Conservation (phyloP, 768 basidiomycete species). For the Cystobasidium onofrii region DNA sequence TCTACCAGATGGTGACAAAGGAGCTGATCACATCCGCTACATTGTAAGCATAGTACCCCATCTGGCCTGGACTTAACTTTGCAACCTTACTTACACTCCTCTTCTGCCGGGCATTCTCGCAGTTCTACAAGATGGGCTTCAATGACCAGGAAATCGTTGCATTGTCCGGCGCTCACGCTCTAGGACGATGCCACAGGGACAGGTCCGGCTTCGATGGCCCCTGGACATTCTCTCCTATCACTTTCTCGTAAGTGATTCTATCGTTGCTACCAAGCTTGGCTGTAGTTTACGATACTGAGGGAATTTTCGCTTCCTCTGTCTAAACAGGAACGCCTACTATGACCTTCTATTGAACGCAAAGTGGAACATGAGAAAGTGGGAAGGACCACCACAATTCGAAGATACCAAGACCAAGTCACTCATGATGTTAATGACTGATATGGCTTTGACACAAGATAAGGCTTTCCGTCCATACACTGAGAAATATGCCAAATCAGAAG, state of each 20-base stretch:
- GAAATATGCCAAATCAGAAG: slow-evolving; percentile 74
- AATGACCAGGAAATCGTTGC: slow-evolving; percentile 81
- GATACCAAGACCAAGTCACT: slow-evolving; percentile 79
- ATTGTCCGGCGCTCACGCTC: slow-evolving; percentile 84
- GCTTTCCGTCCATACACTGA: slow-evolving; percentile 79
- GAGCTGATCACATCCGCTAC: slow-evolving; percentile 71
- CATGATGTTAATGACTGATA: slow-evolving; percentile 96
- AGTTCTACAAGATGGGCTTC: slow-evolving; percentile 92
- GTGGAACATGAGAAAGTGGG: slow-evolving; percentile 64
- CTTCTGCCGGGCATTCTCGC: too few species aligned
- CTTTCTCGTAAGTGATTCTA: slow-evolving; percentile 24
- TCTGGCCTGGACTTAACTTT: too few species aligned
- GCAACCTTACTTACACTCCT: too few species aligned
- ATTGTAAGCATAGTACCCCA: slow-evolving; percentile 46
- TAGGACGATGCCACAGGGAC: slow-evolving; percentile 85
- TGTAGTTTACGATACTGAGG: too few species aligned
- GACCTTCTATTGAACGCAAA: slow-evolving; percentile 73
- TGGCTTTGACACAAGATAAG: slow-evolving; percentile 81
- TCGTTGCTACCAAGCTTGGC: too few species aligned
- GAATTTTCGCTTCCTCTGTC: too few species aligned
- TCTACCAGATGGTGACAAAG: slow-evolving; percentile 62
- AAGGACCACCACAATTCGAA: slow-evolving; percentile 82
- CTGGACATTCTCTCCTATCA: slow-evolving; percentile 38
- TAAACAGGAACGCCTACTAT: slow-evolving; percentile 57
- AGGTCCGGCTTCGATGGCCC: slow-evolving; percentile 68